Percentiles rank a stretch among this genome's conserved stretches.
Conservation (phyloP, 331 rosid genomes). For the Quercus phellos region DNA sequence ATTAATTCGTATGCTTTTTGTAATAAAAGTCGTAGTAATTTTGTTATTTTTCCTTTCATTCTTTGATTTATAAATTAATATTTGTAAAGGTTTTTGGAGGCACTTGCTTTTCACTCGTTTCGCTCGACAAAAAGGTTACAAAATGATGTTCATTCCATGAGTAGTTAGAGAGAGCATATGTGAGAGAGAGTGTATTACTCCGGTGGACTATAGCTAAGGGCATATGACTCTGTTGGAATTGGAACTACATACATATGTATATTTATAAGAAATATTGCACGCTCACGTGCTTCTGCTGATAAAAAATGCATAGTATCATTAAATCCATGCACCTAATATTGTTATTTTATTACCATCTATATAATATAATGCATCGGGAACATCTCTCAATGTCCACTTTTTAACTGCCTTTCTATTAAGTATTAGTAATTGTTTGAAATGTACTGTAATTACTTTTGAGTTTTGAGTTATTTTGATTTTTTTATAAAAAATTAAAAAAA, state of each 20-base stretch:
- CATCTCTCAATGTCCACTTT: slow-evolving; percentile 15
- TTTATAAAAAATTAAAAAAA: too few species aligned
- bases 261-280: slow-evolving; percentile 6
- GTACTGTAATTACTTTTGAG: background rate
- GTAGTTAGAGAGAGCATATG: slow-evolving; percentile 9
- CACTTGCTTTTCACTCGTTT: slow-evolving; percentile 16
- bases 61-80: slow-evolving; percentile 12
- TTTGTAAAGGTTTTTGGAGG: background rate
- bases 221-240: background rate
- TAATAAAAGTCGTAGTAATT: too few species aligned
- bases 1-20: too few species aligned
- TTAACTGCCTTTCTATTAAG: background rate
- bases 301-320: slow-evolving; percentile 24
- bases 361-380: slow-evolving; percentile 21
- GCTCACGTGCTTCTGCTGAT: slow-evolving; percentile 30
- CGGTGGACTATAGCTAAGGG: background rate
- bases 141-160: slow-evolving; percentile 15
- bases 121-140: slow-evolving; percentile 20
- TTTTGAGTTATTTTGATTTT: too few species aligned
- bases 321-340: slow-evolving; percentile 27
- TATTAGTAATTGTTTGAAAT: background rate
- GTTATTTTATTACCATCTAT: slow-evolving; percentile 8
- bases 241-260: background rate
- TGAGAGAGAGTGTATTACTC: background rate
- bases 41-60: background rate